Conservation (phyloP, 2,329 filamentous ascomycete species). For the Monilinia fructigena region DNA sequence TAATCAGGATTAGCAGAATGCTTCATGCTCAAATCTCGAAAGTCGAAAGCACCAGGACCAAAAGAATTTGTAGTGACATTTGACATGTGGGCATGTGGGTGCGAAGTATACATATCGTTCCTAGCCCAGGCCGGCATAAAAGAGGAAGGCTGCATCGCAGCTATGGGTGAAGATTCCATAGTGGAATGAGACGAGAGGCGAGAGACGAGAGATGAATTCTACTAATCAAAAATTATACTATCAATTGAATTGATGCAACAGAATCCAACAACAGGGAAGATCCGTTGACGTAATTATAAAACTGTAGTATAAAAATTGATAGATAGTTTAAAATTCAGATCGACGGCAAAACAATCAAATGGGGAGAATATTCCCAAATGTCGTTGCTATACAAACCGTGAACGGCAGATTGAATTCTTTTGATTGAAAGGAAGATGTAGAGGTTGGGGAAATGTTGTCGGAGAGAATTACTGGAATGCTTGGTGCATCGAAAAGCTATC, state of each 20-base stretch:
- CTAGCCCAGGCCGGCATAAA: conserved; percentile 61
- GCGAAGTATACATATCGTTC: conserved; percentile 53
- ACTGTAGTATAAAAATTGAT: conserved; percentile 12
- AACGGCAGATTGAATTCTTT: conserved; percentile 7
- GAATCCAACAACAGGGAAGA: background rate
- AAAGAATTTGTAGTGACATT: conserved; percentile 50
- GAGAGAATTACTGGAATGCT: conserved; percentile 21
- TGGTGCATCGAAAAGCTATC: conserved; percentile 18
- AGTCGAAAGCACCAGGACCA: conserved; percentile 68
- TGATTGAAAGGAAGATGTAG: background rate
- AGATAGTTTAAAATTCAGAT: background rate
- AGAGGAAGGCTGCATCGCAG: conserved; percentile 81
- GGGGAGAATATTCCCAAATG: conserved; percentile 15
- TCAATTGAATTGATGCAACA: conserved; percentile 18
- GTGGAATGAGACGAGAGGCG: conserved; percentile 4
- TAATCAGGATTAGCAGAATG: conserved; percentile 68
- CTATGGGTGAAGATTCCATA: conserved; percentile 95
- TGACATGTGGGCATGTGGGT: conserved; percentile 50
- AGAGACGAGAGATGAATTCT: conserved; percentile 11
- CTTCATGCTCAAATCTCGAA: conserved; percentile 73
- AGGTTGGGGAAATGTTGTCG: conserved; percentile 20
- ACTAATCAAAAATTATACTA: conserved; percentile 16
- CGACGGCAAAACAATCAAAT: conserved; percentile 17
- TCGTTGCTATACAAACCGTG: conserved; percentile 21
- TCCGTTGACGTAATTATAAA: conserved; percentile 2